phyloP scores from a whole-genome alignment of 2,329 filamentous ascomycete genomes.

The Emmonsia crescens region DNA sequence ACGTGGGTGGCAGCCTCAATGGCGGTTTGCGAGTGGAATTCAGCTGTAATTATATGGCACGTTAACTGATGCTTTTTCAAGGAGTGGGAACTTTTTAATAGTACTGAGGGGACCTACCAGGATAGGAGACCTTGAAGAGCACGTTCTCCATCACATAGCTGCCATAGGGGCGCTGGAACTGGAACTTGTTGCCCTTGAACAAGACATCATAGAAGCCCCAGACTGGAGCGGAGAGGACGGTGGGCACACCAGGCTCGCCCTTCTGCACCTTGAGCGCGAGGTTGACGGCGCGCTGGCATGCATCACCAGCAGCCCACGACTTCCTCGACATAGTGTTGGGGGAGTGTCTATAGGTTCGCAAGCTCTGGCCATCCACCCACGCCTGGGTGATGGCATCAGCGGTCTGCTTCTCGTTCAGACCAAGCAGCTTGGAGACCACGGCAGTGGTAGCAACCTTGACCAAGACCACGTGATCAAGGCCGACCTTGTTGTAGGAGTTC shows the following conservation, averaged over 20 bases:
- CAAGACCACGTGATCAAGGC: conserved; percentile 91
- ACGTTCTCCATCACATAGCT: conserved; percentile 99
- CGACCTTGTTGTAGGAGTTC: conserved; percentile 98
- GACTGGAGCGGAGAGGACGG: conserved; percentile 78
- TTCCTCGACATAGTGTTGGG: conserved; percentile 99
- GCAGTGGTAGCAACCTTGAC: conserved; percentile 96
- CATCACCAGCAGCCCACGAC: conserved; percentile 97
- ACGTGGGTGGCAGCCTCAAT: conserved; percentile 90
- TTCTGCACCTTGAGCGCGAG: conserved; percentile 81
- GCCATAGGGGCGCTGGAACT: conserved; percentile 92
- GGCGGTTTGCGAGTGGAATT: conserved; percentile 98
- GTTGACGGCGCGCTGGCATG: conserved; percentile 91
- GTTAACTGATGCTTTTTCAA: background rate
- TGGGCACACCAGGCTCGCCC: conserved; percentile 84
- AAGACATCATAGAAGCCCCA: conserved; percentile 99
- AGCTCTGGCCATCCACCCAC: conserved; percentile 90
- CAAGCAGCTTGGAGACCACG: conserved; percentile 90
- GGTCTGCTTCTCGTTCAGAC: conserved; percentile 78
- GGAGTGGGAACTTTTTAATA: background rate
- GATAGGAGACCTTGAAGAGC: conserved; percentile 98
- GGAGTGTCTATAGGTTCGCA: conserved; percentile 93
- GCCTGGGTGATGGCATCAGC: conserved; percentile 93
- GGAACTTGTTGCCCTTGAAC: conserved; percentile 90
- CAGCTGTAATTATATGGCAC: conserved; percentile 43
- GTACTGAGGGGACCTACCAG: conserved; percentile 47